These are phyloP conservation scores for Metrosideros polymorpha DNA, from an alignment of 441 rosid species.

Conservation along the genomic window DNA sequence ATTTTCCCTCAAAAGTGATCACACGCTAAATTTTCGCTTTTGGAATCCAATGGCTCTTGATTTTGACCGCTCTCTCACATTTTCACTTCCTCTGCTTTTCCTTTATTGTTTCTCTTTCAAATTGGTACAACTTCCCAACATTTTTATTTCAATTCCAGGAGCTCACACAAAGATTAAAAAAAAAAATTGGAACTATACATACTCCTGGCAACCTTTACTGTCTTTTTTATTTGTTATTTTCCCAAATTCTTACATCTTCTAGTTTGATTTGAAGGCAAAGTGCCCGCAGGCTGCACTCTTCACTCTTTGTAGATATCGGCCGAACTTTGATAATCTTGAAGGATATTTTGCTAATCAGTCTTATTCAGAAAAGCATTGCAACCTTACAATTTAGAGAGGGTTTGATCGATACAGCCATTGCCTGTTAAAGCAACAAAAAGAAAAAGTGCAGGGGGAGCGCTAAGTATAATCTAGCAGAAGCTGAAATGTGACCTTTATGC, in stretches of 20 bases:
- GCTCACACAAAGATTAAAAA: background rate
- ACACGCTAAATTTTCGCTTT: background rate
- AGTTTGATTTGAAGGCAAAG: background rate
- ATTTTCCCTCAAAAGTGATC: background rate
- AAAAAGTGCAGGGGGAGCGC: background rate
- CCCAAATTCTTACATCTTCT: background rate
- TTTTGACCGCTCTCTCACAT: background rate
- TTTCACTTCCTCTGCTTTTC: background rate
- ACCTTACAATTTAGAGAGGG: background rate
- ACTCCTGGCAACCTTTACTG: background rate
- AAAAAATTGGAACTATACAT: background rate
- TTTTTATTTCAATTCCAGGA: background rate
- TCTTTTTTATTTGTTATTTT: background rate
- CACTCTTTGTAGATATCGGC: background rate
- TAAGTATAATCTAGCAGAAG: background rate
- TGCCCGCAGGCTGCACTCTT: background rate
- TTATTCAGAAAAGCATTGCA: background rate
- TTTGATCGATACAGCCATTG: background rate
- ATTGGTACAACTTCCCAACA: background rate
- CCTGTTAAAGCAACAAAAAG: background rate
- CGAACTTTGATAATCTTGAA: background rate
- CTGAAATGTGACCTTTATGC: background rate
- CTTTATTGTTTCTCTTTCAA: background rate
- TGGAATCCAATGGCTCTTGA: conserved; percentile 1
- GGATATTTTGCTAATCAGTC: background rate